Percentiles rank a stretch among this genome's conserved stretches.
Conservation (phyloP, 2,329 filamentous ascomycete genomes). For the Aureobasidium sp. region DNA sequence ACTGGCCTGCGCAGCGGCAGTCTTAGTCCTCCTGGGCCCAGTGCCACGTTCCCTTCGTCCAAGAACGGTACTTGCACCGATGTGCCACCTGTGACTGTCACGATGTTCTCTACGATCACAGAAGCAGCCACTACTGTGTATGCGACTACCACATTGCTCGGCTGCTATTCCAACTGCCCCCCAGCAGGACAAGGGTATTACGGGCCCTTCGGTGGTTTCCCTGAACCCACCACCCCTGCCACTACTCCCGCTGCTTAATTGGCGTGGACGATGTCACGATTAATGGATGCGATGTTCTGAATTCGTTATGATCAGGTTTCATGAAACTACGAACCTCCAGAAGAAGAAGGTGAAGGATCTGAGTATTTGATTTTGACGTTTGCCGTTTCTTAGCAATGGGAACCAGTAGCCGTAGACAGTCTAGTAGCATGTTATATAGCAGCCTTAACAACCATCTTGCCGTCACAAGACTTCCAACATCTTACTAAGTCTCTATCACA, state of each 20-base stretch:
- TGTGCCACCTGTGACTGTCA: background rate
- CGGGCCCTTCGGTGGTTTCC: constrained; percentile 3
- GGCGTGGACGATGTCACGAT: background rate
- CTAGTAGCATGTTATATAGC: constrained; percentile 5
- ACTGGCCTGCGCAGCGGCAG: constrained; percentile 8
- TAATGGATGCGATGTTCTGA: background rate
- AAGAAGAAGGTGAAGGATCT: background rate
- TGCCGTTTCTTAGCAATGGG: background rate
- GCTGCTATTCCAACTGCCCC: constrained; percentile 19
- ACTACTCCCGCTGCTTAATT: background rate
- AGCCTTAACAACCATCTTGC: background rate
- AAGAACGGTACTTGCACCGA: constrained; percentile 7
- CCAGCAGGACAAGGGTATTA: constrained; percentile 12
- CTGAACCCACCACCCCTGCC: background rate
- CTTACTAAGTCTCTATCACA: constrained; percentile 14
- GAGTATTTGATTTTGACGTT: background rate
- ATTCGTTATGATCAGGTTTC: background rate
- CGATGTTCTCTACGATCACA: background rate
- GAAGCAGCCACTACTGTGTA: constrained; percentile 10
- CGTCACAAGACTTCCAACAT: constrained; percentile 15
- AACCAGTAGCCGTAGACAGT: background rate
- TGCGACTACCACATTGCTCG: constrained; percentile 7
- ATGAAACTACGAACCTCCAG: background rate
- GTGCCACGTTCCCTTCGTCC: background rate
- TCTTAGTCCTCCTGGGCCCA: background rate